A percentile compares a stretch with the other conserved stretches of the same genome.
These are phyloP conservation scores for Hirsutella thompsonii DNA, from an alignment of 2,329 filamentous ascomycete genomes.

Conservation along the genomic window DNA sequence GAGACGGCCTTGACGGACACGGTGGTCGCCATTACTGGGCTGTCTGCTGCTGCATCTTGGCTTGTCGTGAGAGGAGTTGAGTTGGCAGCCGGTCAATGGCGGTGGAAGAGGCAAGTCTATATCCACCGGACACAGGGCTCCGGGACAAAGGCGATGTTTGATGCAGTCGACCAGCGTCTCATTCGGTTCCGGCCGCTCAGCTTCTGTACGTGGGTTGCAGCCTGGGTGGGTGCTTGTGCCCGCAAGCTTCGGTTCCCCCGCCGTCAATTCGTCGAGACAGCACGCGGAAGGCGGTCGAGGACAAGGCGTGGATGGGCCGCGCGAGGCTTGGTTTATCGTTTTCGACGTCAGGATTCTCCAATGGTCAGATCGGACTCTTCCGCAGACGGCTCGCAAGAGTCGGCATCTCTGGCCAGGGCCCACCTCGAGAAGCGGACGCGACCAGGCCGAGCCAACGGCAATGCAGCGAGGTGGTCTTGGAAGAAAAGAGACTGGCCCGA, in stretches of 20 bases:
- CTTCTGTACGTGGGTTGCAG: background rate
- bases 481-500: background rate
- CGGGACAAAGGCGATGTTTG: background rate
- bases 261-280: background rate
- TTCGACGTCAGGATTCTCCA: background rate
- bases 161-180: background rate
- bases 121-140: no score
- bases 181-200: conserved; percentile 1
- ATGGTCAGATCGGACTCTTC: background rate
- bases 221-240: conserved; percentile 1
- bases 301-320: background rate
- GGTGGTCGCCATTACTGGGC: background rate
- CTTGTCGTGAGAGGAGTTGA: background rate
- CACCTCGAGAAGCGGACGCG: background rate
- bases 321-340: no score
- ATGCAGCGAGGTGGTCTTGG: background rate
- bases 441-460: background rate
- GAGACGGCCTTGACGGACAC: background rate
- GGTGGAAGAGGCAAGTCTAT: no score
- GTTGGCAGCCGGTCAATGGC: background rate
- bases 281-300: background rate
- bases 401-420: background rate
- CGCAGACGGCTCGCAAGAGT: background rate
- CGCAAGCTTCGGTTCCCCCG: background rate
- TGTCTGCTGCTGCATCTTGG: background rate